Evolutionary conservation across 345 rosid genomes (phyloP).

Genomic region (Rhizophora mangle): DNA sequence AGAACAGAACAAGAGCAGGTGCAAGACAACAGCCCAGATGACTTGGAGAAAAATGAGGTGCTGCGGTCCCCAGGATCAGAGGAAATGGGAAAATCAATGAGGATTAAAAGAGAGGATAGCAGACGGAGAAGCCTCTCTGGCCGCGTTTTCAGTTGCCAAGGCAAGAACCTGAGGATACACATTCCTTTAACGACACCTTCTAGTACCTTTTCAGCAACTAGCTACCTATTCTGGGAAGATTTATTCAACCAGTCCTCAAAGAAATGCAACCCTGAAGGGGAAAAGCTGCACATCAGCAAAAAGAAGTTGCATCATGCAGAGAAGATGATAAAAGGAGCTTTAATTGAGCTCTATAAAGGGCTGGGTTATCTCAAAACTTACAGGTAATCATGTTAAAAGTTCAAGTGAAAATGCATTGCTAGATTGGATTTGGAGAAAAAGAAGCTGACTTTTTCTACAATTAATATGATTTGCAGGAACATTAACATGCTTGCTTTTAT

Average conservation of each 20-base stretch:
- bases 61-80: conserved; percentile 45
- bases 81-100: conserved; percentile 42
- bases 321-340: conserved; percentile 87
- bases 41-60: conserved; percentile 34
- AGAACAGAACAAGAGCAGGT: conserved; percentile 56
- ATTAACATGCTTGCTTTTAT: conserved; percentile 95
- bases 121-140: conserved; percentile 46
- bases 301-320: conserved; percentile 74
- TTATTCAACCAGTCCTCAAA: conserved; percentile 60
- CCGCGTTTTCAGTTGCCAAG: conserved; percentile 58
- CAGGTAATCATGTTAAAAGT: conserved; percentile 32
- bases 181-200: conserved; percentile 86
- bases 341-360: conserved; percentile 83
- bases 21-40: conserved; percentile 47
- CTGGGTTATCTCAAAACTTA: conserved; percentile 84
- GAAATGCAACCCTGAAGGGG: conserved; percentile 56
- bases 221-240: conserved; percentile 71
- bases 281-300: conserved; percentile 63
- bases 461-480: conserved; percentile 50
- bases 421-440: background rate
- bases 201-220: conserved; percentile 76
- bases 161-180: conserved; percentile 76
- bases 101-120: conserved; percentile 43
- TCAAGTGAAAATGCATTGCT: background rate
- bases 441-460: background rate